Percentiles rank a stretch among this genome's conserved stretches.
Evolutionary conservation across 495 filamentous ascomycete genomes (phyloP).

Genomic region (Penicillium verhagenii): DNA sequence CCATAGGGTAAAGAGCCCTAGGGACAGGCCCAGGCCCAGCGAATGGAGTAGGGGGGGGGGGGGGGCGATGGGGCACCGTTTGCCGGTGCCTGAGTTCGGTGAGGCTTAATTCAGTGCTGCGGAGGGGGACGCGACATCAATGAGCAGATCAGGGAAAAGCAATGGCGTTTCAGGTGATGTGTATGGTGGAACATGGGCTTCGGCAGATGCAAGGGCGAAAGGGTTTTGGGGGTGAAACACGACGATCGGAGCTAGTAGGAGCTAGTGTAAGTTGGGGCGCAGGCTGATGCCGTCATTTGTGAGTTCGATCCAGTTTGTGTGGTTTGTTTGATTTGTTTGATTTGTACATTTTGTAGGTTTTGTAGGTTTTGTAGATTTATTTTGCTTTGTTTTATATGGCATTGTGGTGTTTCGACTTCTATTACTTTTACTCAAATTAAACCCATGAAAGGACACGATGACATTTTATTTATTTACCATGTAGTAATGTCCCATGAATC

Average conservation of each 20-base stretch:
- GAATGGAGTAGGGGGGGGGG: too few relatives aligned
- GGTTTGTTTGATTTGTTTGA: too few relatives aligned
- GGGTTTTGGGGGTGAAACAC: background rate
- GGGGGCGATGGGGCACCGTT: background rate
- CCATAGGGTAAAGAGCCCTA: background rate
- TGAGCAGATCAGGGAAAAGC: background rate
- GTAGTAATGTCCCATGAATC: background rate
- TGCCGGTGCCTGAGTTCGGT: background rate
- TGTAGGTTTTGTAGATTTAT: too few relatives aligned
- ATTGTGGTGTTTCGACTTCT: background rate
- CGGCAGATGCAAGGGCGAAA: background rate
- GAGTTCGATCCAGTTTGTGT: too few relatives aligned
- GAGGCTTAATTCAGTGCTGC: background rate
- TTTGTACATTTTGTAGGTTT: too few relatives aligned
- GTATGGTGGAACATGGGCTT: background rate
- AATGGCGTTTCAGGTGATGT: background rate
- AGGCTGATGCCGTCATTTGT: background rate
- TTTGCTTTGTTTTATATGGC: too few relatives aligned
- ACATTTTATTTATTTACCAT: background rate
- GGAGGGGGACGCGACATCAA: background rate
- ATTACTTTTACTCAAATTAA: too few relatives aligned
- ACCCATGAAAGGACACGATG: too few relatives aligned
- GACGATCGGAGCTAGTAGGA: background rate
- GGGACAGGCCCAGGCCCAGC: background rate
- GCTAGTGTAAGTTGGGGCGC: background rate